Percentiles rank a stretch among this genome's conserved stretches.
Evolutionary conservation across 768 basidiomycete species (phyloP).

Genomic region (Cystofilobasidium bisporidii): DNA sequence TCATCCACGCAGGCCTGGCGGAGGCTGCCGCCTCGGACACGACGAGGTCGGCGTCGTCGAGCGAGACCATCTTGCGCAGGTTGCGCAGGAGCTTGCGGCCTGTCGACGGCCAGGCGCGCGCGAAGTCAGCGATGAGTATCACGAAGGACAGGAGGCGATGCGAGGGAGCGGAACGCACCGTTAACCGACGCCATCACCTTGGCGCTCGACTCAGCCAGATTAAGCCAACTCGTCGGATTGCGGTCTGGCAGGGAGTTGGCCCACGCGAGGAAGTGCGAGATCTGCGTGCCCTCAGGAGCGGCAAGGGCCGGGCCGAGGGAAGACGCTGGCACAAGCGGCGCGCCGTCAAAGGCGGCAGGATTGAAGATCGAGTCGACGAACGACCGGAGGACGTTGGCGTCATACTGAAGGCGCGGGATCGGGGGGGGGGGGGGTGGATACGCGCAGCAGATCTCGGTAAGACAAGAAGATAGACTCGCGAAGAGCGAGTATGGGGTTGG

Average conservation of each 20-base stretch:
- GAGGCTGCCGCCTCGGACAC: conserved; percentile 42
- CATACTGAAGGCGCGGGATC: conserved; percentile 65
- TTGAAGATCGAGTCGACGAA: conserved; percentile 89
- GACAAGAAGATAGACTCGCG: conserved; percentile 57
- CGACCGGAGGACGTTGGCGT: conserved; percentile 81
- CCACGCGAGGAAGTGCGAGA: conserved; percentile 86
- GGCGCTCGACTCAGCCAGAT: conserved; percentile 84
- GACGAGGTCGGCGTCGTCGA: conserved; percentile 59
- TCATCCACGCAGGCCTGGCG: conserved; percentile 91
- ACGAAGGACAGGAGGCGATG: not conserved
- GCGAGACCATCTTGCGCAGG: conserved; percentile 82
- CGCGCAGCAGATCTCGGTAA: not conserved
- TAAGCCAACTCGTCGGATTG: conserved; percentile 89
- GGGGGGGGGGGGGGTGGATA: not conserved
- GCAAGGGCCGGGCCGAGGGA: conserved; percentile 52
- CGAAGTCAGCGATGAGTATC: not conserved
- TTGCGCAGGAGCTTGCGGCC: conserved; percentile 74
- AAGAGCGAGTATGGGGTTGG: not conserved
- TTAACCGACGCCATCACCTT: conserved; percentile 81
- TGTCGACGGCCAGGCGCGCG: conserved; percentile 36
- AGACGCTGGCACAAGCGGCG: conserved; percentile 55
- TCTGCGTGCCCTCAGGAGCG: conserved; percentile 83
- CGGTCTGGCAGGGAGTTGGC: conserved; percentile 78
- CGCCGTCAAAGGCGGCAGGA: conserved; percentile 77
- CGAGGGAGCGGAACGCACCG: conserved; percentile 48